Evolutionary conservation across 2,329 filamentous ascomycete species (phyloP).

Genomic region (Aspergillus neoniger): DNA sequence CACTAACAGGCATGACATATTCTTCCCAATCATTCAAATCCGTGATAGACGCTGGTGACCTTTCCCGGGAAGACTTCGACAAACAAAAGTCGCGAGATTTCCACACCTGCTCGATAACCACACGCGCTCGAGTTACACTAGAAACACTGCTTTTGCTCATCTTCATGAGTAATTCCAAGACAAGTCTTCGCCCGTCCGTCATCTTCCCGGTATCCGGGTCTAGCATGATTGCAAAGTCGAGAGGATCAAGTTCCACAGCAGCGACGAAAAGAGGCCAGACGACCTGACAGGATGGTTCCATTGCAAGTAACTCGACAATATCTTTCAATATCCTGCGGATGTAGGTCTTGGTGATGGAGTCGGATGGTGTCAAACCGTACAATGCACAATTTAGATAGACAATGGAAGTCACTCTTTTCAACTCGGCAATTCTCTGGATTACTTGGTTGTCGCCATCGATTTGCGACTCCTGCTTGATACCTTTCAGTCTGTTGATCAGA

Average conservation of each 20-base stretch:
- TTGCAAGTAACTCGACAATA: neutral
- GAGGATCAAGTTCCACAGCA: conserved; percentile 36
- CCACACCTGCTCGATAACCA: conserved; percentile 46
- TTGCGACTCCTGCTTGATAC: neutral
- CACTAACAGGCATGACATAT: conserved; percentile 10
- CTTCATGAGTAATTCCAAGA: neutral
- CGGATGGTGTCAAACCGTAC: neutral
- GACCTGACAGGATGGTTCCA: conserved; percentile 7
- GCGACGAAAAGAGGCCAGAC: conserved; percentile 28
- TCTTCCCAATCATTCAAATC: conserved; percentile 10
- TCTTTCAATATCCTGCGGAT: conserved; percentile 3
- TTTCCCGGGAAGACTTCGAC: neutral
- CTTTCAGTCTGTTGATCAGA: neutral
- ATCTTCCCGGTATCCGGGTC: conserved; percentile 3
- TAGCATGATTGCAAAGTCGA: conserved; percentile 37
- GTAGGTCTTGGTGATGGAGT: neutral
- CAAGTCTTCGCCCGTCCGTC: neutral
- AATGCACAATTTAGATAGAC: conserved; percentile 5
- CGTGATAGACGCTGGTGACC: neutral
- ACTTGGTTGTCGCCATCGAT: neutral
- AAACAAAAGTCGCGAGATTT: conserved; percentile 24
- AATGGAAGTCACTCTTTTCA: neutral
- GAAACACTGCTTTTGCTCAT: conserved; percentile 18
- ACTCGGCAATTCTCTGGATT: neutral
- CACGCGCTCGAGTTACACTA: conserved; percentile 39